These are phyloP conservation scores for Hygrophorus pudorinus DNA, from an alignment of 768 basidiomycete species.

Conservation along the genomic window DNA sequence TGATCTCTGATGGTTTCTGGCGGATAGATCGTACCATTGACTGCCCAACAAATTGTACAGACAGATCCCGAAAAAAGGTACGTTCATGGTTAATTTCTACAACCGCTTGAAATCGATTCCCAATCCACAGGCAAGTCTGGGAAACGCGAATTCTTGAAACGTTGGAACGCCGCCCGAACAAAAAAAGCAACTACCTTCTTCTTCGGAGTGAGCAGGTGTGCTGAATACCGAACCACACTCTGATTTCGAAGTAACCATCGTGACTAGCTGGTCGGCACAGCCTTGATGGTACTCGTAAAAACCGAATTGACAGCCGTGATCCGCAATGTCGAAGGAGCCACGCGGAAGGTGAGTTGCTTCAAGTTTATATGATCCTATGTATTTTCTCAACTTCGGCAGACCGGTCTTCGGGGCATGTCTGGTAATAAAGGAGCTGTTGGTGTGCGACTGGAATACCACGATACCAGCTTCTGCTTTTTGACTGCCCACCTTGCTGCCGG, in stretches of 20 bases:
- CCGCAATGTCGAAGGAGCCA: conserved; percentile 85
- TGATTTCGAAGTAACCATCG: not conserved
- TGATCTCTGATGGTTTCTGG: not conserved
- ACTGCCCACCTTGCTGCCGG: conserved; percentile 98
- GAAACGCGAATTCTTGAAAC: conserved; percentile 75
- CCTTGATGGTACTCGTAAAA: conserved; percentile 78
- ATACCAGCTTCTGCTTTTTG: conserved; percentile 89
- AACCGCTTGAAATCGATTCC: not conserved
- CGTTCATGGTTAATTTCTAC: conserved; percentile 7
- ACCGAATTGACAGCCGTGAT: conserved; percentile 67
- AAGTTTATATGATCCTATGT: conserved; percentile 1
- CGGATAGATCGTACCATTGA: conserved; percentile 75
- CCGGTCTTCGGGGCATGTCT: conserved; percentile 87
- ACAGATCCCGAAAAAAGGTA: conserved; percentile 90
- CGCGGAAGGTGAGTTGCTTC: conserved; percentile 59
- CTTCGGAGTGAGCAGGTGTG: conserved; percentile 86
- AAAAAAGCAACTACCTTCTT: conserved; percentile 68
- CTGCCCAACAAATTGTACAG: conserved; percentile 95
- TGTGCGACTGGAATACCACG: conserved; percentile 84
- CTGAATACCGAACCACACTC: not conserved
- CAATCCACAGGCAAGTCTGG: conserved; percentile 64
- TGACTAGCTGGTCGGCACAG: conserved; percentile 84
- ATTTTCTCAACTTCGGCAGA: conserved; percentile 31
- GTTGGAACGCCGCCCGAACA: conserved; percentile 58
- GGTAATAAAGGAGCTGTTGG: conserved; percentile 97